A percentile compares a stretch with the other conserved stretches of the same genome.
These are phyloP conservation scores for Lindgomyces ingoldianus DNA, from an alignment of 495 filamentous ascomycete genomes.

Conservation along the genomic window DNA sequence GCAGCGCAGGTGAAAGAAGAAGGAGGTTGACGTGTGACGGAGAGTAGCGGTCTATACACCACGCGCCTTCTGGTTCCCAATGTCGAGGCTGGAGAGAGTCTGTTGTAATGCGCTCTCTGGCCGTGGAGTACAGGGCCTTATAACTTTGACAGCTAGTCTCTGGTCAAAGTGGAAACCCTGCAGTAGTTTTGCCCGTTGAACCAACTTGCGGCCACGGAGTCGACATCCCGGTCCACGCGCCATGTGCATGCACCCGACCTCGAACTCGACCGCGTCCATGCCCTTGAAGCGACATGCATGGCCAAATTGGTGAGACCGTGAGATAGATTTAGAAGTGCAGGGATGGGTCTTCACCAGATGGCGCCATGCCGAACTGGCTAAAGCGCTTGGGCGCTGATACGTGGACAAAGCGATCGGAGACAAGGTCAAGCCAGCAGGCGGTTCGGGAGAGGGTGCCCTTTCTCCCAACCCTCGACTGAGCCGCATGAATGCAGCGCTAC, in stretches of 20 bases:
- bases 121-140: neutral
- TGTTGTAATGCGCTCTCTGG: neutral
- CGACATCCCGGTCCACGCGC: constrained; percentile 19
- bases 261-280: neutral
- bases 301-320: constrained; percentile 33
- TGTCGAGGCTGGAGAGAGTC: neutral
- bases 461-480: constrained; percentile 12
- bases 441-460: neutral
- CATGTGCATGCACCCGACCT: constrained; percentile 20
- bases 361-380: constrained; percentile 8
- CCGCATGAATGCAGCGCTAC: constrained; percentile 25
- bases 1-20: neutral
- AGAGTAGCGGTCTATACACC: neutral
- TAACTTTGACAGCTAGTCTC: neutral
- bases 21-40: constrained; percentile 9
- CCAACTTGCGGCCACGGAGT: constrained; percentile 28
- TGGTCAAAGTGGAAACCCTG: neutral
- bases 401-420: constrained; percentile 12
- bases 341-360: constrained; percentile 6
- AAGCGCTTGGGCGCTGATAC: constrained; percentile 14
- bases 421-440: neutral
- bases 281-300: constrained; percentile 31
- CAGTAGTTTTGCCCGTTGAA: constrained; percentile 15
- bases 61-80: neutral
- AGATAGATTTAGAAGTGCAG: constrained; percentile 31